phyloP scores from a whole-genome alignment of 2,329 filamentous ascomycete species.

The Madurella mycetomatis region DNA sequence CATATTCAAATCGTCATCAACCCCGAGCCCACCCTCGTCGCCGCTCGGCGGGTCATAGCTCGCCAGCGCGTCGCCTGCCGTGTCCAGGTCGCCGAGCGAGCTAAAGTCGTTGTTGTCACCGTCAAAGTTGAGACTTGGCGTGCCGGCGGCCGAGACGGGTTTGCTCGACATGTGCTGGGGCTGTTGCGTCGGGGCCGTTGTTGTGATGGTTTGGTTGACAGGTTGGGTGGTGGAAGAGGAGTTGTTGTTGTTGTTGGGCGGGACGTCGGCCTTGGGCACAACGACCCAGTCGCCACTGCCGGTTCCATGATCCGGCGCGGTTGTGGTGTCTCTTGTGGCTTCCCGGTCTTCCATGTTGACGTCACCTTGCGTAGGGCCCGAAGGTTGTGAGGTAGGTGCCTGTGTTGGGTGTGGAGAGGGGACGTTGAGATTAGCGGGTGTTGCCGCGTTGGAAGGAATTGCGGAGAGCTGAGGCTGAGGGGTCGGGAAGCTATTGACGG shows the following conservation, averaged over 20 bases:
- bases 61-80: constrained; percentile 66
- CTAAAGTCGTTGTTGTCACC: constrained; percentile 57
- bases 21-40: constrained; percentile 39
- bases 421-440: constrained; percentile 47
- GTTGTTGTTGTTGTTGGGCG: constrained; percentile 19
- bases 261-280: constrained; percentile 55
- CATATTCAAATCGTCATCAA: constrained; percentile 51
- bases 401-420: constrained; percentile 42
- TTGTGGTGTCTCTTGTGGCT: constrained; percentile 28
- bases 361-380: constrained; percentile 30
- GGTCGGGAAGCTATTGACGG: constrained; percentile 55
- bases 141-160: constrained; percentile 40
- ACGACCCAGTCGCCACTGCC: constrained; percentile 70
- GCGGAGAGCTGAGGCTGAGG: constrained; percentile 57
- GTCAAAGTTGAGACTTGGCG: constrained; percentile 39
- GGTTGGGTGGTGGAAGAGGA: constrained; percentile 8
- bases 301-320: constrained; percentile 47
- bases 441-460: constrained; percentile 52
- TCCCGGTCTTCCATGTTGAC: constrained; percentile 48
- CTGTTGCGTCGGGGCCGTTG: constrained; percentile 8
- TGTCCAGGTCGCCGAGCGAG: constrained; percentile 62
- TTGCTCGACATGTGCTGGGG: constrained; percentile 29
- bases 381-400: constrained; percentile 25
- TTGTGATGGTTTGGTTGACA: constrained; percentile 11
- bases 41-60: constrained; percentile 58